Evolutionary conservation across 768 basidiomycete species (phyloP), one percentile per base, ranked within the genome.

Genomic region (Baorangia bicolor): DNA sequence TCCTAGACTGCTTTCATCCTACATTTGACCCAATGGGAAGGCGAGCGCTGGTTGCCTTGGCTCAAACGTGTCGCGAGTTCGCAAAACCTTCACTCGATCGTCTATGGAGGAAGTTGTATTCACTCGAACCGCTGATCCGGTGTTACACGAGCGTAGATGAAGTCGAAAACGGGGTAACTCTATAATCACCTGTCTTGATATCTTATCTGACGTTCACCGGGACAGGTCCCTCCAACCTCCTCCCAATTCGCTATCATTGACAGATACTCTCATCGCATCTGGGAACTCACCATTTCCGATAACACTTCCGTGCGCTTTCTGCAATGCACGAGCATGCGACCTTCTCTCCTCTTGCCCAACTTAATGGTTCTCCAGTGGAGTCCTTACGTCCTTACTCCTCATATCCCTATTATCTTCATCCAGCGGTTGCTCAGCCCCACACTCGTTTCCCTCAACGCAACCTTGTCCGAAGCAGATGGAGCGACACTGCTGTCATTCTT

Each of bases 111-210:
- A 40, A 13, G 14, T 18, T 58, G 23, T 1, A 1, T 31, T 58
- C 59, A 7, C 63, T 65, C 23, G 2, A 40, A 27, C 64, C 60
- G 9, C 34, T 65, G 8, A 28, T 65, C 6, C 46, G 49, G 3
- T 62, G 62, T 20, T 64, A 57, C n/a, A 37, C 40, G 1, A 38
- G 11, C 7, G 6, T 2, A 12, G 37, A 28, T 28, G 21, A 44
- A 11, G 12, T 33, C 11, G 18, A 40, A 11, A 20, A 44, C 12
- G 2, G 1, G 45, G 54, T 43, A 28, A 41, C 4, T 35, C 18
- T 18, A 31, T 28, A 3, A 30, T 18, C 18, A 28, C n/a, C 16
- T 20, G 0, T 38, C 27, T 25, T 42, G 38, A 28, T 16, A 37
- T 34, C 4, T 45, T 38, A 11, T 44, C 52, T 63, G 23, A 53